Evolutionary conservation across 352 stramenopile species (phyloP).

Genomic region (Nothophytophthora sp.): DNA sequence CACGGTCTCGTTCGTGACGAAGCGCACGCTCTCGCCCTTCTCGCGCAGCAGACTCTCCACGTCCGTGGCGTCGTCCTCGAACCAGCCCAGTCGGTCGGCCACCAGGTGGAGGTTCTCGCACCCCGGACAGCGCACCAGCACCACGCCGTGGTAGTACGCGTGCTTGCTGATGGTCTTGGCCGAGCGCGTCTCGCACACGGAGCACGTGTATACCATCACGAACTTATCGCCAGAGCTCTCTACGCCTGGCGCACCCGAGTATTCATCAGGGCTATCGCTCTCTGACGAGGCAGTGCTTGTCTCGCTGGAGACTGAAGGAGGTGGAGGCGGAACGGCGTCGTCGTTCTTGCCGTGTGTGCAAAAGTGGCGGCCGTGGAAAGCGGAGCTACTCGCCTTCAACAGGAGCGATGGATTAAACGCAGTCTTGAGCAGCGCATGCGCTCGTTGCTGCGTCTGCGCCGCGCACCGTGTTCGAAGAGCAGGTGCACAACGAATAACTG

Average conservation of each 20-base stretch:
- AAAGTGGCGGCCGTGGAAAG: slow-evolving; percentile 14
- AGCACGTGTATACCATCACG: slow-evolving; percentile 98
- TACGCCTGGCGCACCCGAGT: slow-evolving; percentile 48
- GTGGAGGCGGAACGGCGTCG: neutral
- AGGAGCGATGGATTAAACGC: neutral
- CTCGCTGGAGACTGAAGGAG: slow-evolving; percentile 1
- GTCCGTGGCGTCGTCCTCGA: slow-evolving; percentile 90
- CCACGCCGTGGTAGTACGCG: slow-evolving; percentile 97
- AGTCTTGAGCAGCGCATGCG: no score
- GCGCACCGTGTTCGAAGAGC: slow-evolving; percentile 3
- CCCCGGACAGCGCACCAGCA: slow-evolving; percentile 96
- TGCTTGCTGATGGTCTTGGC: slow-evolving; percentile 98
- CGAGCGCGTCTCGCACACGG: slow-evolving; percentile 96
- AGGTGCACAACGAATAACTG: slow-evolving; percentile 21
- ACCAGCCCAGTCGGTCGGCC: slow-evolving; percentile 94
- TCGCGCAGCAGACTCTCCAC: slow-evolving; percentile 83
- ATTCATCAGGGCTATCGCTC: slow-evolving; percentile 3
- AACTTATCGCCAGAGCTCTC: slow-evolving; percentile 93
- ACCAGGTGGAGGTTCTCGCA: slow-evolving; percentile 99
- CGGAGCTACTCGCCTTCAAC: neutral
- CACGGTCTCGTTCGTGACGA: slow-evolving; percentile 78
- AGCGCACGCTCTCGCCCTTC: slow-evolving; percentile 73
- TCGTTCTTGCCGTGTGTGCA: slow-evolving; percentile 13
- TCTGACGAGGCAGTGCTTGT: no score
- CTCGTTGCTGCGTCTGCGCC: no score